A percentile compares a stretch with the other conserved stretches of the same genome.
phyloP scores from a whole-genome alignment of 1,284 basidiomycete species.

The Polyporus tsugae region DNA sequence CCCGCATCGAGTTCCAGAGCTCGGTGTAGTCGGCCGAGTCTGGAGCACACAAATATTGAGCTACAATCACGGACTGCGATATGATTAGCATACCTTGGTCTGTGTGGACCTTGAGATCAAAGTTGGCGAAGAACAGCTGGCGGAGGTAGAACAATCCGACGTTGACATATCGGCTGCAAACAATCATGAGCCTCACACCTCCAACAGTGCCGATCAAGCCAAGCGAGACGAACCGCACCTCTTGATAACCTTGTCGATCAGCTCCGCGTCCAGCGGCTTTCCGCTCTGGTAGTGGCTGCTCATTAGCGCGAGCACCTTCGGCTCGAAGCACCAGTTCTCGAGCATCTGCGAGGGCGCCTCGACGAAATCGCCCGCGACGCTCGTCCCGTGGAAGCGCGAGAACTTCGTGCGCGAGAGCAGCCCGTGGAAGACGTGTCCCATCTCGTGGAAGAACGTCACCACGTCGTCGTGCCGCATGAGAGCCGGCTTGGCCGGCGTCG shows the following conservation, averaged over 20 bases:
- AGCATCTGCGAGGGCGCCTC: constrained; percentile 92
- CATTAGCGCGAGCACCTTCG: constrained; percentile 76
- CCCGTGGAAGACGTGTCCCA: constrained; percentile 91
- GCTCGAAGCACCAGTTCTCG: constrained; percentile 92
- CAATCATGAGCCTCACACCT: constrained; percentile 2
- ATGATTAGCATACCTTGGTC: constrained; percentile 54
- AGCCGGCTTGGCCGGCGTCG: constrained; percentile 81
- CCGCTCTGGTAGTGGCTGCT: constrained; percentile 82
- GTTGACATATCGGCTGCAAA: constrained; percentile 76
- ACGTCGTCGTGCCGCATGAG: constrained; percentile 86
- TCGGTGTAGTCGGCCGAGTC: constrained; percentile 72
- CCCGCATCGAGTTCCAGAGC: constrained; percentile 77
- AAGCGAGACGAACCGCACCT: constrained; percentile 52
- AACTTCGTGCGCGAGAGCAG: constrained; percentile 78
- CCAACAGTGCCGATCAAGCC: background rate
- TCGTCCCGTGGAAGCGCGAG: constrained; percentile 82
- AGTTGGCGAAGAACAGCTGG: constrained; percentile 85
- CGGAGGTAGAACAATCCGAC: constrained; percentile 83
- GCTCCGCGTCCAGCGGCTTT: constrained; percentile 73
- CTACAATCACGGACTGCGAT: background rate
- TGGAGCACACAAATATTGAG: constrained; percentile 34
- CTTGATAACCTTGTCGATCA: constrained; percentile 82
- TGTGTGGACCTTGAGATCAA: constrained; percentile 80
- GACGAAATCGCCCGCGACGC: constrained; percentile 84
- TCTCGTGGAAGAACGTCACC: constrained; percentile 84